Evolutionary conservation across 495 filamentous ascomycete genomes (phyloP).

Genomic region (Trichoderma virens): DNA sequence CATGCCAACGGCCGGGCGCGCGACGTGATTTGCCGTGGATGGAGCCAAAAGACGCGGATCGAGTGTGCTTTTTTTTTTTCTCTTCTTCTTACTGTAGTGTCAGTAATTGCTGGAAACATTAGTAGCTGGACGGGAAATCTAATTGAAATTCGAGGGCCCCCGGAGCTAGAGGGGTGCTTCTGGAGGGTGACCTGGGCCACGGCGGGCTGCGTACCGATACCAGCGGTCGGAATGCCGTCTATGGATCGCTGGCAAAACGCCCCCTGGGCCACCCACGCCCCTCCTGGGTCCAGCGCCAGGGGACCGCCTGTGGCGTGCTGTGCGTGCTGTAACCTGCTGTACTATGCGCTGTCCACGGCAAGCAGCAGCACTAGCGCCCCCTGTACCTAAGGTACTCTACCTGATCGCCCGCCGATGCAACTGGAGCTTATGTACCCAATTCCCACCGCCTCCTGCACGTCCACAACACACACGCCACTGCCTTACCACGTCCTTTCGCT

Average conservation of each 20-base stretch:
- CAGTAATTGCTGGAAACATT: neutral
- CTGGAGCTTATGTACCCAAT: constrained; percentile 3
- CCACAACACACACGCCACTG: neutral
- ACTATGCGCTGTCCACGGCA: constrained; percentile 6
- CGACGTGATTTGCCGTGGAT: constrained; percentile 7
- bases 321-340: constrained; percentile 8
- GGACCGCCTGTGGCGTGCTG: neutral
- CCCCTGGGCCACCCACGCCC: neutral
- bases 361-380: neutral
- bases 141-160: too few relatives aligned
- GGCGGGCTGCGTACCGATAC: too few relatives aligned
- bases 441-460: constrained; percentile 7
- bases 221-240: neutral
- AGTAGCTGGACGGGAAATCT: too few relatives aligned
- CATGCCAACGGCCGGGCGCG: neutral
- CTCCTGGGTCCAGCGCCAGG: neutral
- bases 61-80: neutral
- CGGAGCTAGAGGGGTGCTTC: too few relatives aligned
- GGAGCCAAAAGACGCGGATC: too few relatives aligned
- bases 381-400: neutral
- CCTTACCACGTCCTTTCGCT: constrained; percentile 3
- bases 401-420: neutral
- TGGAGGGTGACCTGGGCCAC: too few relatives aligned
- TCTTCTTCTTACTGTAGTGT: neutral
- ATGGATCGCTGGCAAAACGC: neutral